These are phyloP conservation scores for Pelagophyceae sp. DNA, from an alignment of 352 stramenopile genomes.

Conservation along the genomic window DNA sequence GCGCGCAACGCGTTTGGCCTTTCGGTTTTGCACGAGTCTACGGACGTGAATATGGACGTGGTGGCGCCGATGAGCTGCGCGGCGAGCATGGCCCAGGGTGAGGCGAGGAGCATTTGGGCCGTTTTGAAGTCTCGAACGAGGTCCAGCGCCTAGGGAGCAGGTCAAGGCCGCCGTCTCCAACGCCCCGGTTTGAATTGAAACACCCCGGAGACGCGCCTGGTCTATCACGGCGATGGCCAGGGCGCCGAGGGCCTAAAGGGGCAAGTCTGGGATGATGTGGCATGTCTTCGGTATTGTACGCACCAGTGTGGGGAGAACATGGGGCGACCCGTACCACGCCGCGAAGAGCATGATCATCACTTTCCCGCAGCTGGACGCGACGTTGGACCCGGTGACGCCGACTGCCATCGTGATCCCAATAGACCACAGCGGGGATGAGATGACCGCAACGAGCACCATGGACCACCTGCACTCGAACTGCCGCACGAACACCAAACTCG, in stretches of 20 bases:
- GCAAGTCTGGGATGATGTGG: too few species aligned
- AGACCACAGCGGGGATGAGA: not conserved
- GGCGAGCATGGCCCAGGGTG: not conserved
- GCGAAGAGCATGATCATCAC: constrained; percentile 16
- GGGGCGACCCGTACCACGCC: not conserved
- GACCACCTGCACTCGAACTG: not conserved
- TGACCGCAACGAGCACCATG: not conserved
- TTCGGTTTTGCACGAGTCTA: too few species aligned
- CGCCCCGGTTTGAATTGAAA: too few species aligned
- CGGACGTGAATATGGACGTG: not conserved
- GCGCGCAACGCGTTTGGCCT: too few species aligned
- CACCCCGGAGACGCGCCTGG: too few species aligned
- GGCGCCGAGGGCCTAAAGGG: constrained; percentile 3
- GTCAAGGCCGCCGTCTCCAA: too few species aligned
- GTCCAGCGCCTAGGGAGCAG: too few species aligned
- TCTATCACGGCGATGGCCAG: not conserved
- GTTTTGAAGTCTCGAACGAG: constrained; percentile 12
- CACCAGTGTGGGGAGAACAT: not conserved
- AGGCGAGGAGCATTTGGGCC: not conserved
- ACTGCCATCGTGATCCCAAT: not conserved
- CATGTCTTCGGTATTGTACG: too few species aligned
- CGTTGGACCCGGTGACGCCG: constrained; percentile 5
- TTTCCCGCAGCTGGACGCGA: not conserved
- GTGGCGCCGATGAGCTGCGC: not conserved
- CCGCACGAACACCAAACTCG: not conserved